Conservation (phyloP, 805 yeast species). For the Candida dendrica region DNA sequence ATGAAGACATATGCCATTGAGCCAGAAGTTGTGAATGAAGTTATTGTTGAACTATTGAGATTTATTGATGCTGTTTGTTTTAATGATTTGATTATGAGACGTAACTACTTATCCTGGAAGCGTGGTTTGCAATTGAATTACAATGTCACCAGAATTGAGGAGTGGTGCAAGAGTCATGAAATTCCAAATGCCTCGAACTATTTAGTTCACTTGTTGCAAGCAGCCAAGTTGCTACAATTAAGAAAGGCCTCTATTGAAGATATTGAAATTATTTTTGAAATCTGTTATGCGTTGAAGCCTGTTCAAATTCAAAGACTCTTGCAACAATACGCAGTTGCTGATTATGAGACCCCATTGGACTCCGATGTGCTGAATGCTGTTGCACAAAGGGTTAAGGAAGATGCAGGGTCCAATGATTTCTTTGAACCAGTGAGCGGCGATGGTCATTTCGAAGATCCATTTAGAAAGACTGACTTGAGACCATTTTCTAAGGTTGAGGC, state of each 20-base stretch:
- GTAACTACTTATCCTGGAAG: slow-evolving; percentile 94
- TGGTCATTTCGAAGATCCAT: slow-evolving; percentile 79
- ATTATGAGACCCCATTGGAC: slow-evolving; percentile 88
- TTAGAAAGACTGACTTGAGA: slow-evolving; percentile 63
- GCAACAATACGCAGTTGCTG: slow-evolving; percentile 84
- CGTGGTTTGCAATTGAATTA: slow-evolving; percentile 95
- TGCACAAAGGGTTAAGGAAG: slow-evolving; percentile 69
- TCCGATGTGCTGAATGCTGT: slow-evolving; percentile 73
- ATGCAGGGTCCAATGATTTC: slow-evolving; percentile 52
- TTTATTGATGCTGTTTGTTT: slow-evolving; percentile 90
- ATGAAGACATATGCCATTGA: slow-evolving; percentile 89
- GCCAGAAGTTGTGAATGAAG: slow-evolving; percentile 74
- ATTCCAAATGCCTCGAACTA: slow-evolving; percentile 81
- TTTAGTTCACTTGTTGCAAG: slow-evolving; percentile 82
- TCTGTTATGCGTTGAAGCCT: slow-evolving; percentile 90
- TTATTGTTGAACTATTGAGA: slow-evolving; percentile 72
- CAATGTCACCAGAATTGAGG: slow-evolving; percentile 92
- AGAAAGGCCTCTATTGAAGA: slow-evolving; percentile 86
- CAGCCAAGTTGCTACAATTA: slow-evolving; percentile 86
- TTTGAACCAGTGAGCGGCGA: slow-evolving; percentile 63
- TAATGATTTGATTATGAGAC: slow-evolving; percentile 91
- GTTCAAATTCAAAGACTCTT: slow-evolving; percentile 92
- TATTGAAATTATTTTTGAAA: slow-evolving; percentile 86
- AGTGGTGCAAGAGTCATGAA: slow-evolving; percentile 95
- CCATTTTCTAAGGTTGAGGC: slow-evolving; percentile 80